Evolutionary conservation across 140 eudicot species (phyloP), one percentile per base, ranked within the genome.

Genomic region (Ambrosia hybrid): DNA sequence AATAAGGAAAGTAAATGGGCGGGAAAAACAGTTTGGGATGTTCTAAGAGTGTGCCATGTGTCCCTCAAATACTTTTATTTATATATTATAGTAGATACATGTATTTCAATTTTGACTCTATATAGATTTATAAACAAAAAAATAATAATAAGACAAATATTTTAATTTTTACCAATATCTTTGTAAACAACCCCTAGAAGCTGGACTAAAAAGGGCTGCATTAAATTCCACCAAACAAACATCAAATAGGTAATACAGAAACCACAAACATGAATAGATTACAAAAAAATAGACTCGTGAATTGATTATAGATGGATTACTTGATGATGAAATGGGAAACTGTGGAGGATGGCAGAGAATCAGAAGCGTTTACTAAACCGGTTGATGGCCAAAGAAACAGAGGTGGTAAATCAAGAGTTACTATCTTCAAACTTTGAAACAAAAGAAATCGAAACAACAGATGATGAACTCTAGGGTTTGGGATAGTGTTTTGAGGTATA

Each of bases 331-430:
- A 38, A 65, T 14, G 60, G 33, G 34, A 55, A 2, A 15, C 14
- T 34, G 36, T 78, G 79, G 83, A 75, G 37, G 71, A 79, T 60
- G 78, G 43, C 72, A 52, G 79, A 70, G 74, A 73, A 67, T 67
- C 1, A 14, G 71, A 79, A 67, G 74, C 65, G 43, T 38, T 3
- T 38, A 38, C 43, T 38, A 0, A 38, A 38, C 6, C 6, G 43
- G 6, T 38, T 38, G 43, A 5, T 38, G 43, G 43, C 43, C 43
- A 38, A 38, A 38, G 43, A 38, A 38, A 38, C 43, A 37, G 73
- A 71, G 72, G 57, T 41, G 58, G 59, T 66, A 73, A 73, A 73
- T 58, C 77, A 51, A 64, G 58, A 60, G 76, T 21, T 21, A 21
- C 30, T 38, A 3, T 38, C 43, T 3, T 3, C 43, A 37, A 37